phyloP scores from a whole-genome alignment of 2,329 filamentous ascomycete genomes.

The Plectosphaerella sp. region DNA sequence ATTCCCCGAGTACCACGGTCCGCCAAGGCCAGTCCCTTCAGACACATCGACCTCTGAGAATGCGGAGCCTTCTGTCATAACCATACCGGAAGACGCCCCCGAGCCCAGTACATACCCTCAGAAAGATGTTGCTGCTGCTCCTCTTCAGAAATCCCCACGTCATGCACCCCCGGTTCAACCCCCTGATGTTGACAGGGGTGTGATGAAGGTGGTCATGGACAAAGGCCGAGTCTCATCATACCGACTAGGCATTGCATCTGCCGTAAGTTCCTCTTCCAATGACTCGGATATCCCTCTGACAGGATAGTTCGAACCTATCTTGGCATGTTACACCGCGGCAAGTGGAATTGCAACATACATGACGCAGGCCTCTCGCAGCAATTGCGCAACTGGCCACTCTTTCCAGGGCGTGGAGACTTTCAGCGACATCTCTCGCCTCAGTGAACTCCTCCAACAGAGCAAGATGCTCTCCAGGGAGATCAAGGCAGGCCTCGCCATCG shows the following conservation, averaged over 20 bases:
- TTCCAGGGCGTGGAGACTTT: slow-evolving; percentile 17
- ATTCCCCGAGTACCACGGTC: slow-evolving; percentile 15
- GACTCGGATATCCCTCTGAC: background rate
- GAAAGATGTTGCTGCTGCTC: background rate
- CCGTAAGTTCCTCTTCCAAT: slow-evolving; percentile 3
- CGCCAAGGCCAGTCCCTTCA: background rate
- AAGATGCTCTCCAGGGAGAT: slow-evolving; percentile 24
- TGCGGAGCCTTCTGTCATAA: background rate
- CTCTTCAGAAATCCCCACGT: background rate
- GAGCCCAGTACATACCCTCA: background rate
- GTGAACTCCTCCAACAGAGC: slow-evolving; percentile 24
- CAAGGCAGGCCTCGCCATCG: slow-evolving; percentile 23
- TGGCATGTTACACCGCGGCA: slow-evolving; percentile 20
- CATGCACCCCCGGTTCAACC: background rate
- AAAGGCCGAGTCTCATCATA: background rate
- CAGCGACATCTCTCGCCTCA: slow-evolving; percentile 18
- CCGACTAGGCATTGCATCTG: background rate
- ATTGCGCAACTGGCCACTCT: background rate
- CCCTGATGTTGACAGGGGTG: background rate
- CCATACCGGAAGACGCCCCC: background rate
- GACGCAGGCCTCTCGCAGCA: background rate
- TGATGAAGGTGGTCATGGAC: background rate
- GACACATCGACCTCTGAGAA: background rate
- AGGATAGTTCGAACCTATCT: slow-evolving; percentile 21
- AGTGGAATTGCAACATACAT: slow-evolving; percentile 7